These are phyloP conservation scores for Malassezia nana DNA, from an alignment of 1,284 basidiomycete species.

Conservation along the genomic window DNA sequence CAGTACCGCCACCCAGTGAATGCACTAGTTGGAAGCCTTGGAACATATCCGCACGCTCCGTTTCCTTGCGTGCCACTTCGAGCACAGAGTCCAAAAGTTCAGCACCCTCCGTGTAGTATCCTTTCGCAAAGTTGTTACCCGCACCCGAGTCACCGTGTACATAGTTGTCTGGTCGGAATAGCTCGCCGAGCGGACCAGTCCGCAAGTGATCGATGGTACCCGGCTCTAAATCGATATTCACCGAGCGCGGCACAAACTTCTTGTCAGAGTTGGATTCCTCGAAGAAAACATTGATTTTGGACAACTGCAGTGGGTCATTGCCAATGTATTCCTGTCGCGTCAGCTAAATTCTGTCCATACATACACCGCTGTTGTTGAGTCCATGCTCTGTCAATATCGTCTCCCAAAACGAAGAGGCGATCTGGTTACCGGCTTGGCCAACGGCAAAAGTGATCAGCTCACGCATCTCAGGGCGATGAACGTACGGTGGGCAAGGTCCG, in stretches of 20 bases:
- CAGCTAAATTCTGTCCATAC: constrained; percentile 5
- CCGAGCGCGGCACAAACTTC: constrained; percentile 43
- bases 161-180: constrained; percentile 81
- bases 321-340: constrained; percentile 34
- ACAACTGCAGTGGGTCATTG: constrained; percentile 34
- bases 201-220: constrained; percentile 67
- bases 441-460: constrained; percentile 25
- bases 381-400: constrained; percentile 47
- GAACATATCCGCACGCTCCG: constrained; percentile 69
- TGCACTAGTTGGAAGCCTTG: constrained; percentile 92
- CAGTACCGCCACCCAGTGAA: constrained; percentile 75
- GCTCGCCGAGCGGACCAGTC: constrained; percentile 59
- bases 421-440: constrained; percentile 60
- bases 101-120: constrained; percentile 51
- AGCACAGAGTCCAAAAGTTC: constrained; percentile 79
- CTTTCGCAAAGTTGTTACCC: constrained; percentile 85
- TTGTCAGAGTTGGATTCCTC: constrained; percentile 38
- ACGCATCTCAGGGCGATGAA: constrained; percentile 9
- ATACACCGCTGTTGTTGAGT: constrained; percentile 37
- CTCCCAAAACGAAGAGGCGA: constrained; percentile 46
- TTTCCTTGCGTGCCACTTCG: constrained; percentile 51
- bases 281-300: constrained; percentile 45
- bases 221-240: constrained; percentile 70
- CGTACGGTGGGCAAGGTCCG: not conserved
- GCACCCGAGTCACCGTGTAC: constrained; percentile 56